Evolutionary conservation across 2,329 filamentous ascomycete genomes (phyloP), one percentile per base, ranked within the genome.

Genomic region (Aaosphaeria pasadenensis): DNA sequence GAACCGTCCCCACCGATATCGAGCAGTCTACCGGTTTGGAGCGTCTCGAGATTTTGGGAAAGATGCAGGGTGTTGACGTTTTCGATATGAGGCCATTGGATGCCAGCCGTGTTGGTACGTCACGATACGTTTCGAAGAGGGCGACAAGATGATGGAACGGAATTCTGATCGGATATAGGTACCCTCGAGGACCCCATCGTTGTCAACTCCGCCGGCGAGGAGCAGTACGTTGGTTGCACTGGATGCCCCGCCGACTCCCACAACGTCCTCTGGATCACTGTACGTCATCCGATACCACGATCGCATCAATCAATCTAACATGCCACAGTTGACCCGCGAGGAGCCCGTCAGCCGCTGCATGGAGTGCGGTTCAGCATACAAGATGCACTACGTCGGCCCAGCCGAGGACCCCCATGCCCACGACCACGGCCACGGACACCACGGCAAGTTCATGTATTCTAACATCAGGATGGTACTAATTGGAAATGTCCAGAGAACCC

Each of bases 71-170:
- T 60, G 80, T 96, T 66, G 94, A 99, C 71, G 81, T 97, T 72
- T 99, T 99, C 79, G 91, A 99, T 78, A 96, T 97, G 94, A 87
- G 85, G 75, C 94, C 94, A 56, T 84, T 99, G 64, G 94, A 97
- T 73, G 81, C 92, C 56, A 94, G 88, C 73, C 86, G 94, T 70
- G 83, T 83, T 75, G 92, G 92, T 89, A 80, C 58, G 78, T 57
- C 35, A 30, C 28, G 9, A 11, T 9, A 40, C 39, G 9, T 24
- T n/a, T 40, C 24, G 39, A 24, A 40, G 39, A 28, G 7, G 33
- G 33, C 3, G n/a, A 36, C 33, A 36, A 36, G 33, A 36, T n/a
- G n/a, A 36, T 9, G 9, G 33, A 4, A 36, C 7, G 33, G 7
- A 36, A 36, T 40, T 11, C 39, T 40, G 39, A 40, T 40, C 9